Percentiles rank a stretch among this genome's conserved stretches.
Conservation (phyloP, 2,329 filamentous ascomycete genomes). For the Mycosphaerelloides madeirae region DNA sequence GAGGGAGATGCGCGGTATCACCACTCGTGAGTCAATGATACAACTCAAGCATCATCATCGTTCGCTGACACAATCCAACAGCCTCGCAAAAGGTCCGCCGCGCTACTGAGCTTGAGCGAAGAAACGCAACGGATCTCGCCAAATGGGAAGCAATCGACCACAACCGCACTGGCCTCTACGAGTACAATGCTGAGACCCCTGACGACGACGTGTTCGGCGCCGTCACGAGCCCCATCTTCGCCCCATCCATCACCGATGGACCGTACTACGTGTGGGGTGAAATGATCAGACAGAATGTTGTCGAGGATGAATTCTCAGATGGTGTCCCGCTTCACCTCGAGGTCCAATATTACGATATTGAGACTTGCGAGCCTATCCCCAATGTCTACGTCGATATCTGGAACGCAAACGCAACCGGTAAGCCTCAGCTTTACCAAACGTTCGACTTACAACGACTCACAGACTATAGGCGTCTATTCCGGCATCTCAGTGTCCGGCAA, state of each 20-base stretch:
- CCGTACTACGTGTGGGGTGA: constrained; percentile 34
- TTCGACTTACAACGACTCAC: neutral
- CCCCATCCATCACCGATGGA: constrained; percentile 26
- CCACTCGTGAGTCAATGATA: neutral
- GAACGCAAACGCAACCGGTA: constrained; percentile 45
- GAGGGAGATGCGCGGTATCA: constrained; percentile 14
- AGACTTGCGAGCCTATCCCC: constrained; percentile 40
- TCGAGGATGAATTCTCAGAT: constrained; percentile 38
- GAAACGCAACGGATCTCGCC: constrained; percentile 21
- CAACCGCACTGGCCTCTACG: constrained; percentile 26
- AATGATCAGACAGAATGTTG: constrained; percentile 38
- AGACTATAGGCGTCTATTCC: constrained; percentile 41
- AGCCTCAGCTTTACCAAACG: no score
- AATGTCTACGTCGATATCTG: constrained; percentile 43
- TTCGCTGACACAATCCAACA: neutral
- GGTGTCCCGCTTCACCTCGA: constrained; percentile 42
- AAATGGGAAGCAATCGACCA: constrained; percentile 31
- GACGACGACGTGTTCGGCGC: constrained; percentile 24
- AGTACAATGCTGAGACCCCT: constrained; percentile 18
- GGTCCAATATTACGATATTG: constrained; percentile 42
- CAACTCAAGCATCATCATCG: no score
- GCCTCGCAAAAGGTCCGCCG: constrained; percentile 11
- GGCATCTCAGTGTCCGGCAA: constrained; percentile 31
- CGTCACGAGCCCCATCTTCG: constrained; percentile 25
- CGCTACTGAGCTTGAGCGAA: constrained; percentile 14